Conservation (phyloP, 306 rosid genomes). For the Dryas drummondii region DNA sequence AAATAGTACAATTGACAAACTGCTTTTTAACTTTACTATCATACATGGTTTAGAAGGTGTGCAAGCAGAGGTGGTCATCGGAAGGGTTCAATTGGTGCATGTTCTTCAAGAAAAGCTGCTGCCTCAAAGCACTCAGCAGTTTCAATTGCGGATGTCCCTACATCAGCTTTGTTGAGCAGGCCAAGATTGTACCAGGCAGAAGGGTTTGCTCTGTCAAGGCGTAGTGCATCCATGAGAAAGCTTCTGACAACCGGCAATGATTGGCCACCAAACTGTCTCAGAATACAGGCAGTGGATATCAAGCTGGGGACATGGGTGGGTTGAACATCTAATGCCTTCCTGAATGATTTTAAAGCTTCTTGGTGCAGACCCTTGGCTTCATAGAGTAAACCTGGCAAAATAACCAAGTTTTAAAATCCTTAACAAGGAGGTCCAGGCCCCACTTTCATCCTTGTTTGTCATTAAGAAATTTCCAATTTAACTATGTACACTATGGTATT, state of each 20-base stretch:
- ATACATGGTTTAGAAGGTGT: slow-evolving; percentile 17
- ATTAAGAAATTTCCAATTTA: background rate
- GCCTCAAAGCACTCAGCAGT: slow-evolving; percentile 82
- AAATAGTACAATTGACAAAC: slow-evolving; percentile 20
- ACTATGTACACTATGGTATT: background rate
- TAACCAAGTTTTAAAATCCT: slow-evolving; percentile 13
- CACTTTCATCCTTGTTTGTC: background rate
- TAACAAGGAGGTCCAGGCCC: background rate
- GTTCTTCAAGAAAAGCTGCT: slow-evolving; percentile 73
- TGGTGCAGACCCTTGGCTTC: slow-evolving; percentile 70
- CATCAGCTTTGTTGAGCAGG: slow-evolving; percentile 63
- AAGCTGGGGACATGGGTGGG: slow-evolving; percentile 76
- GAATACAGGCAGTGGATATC: slow-evolving; percentile 72
- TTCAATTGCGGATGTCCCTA: slow-evolving; percentile 49
- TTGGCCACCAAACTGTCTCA: slow-evolving; percentile 66
- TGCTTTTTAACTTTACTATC: background rate
- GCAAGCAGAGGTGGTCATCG: slow-evolving; percentile 37
- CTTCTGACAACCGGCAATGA: slow-evolving; percentile 67
- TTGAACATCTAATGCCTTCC: slow-evolving; percentile 71
- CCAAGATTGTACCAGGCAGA: slow-evolving; percentile 95
- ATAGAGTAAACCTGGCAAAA: slow-evolving; percentile 56
- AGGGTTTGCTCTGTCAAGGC: slow-evolving; percentile 69
- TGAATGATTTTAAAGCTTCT: slow-evolving; percentile 72
- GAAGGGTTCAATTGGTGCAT: slow-evolving; percentile 79
- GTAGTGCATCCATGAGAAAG: slow-evolving; percentile 77